Evolutionary conservation across 306 rosid species (phyloP).

Genomic region (Astragalus membranaceus): DNA sequence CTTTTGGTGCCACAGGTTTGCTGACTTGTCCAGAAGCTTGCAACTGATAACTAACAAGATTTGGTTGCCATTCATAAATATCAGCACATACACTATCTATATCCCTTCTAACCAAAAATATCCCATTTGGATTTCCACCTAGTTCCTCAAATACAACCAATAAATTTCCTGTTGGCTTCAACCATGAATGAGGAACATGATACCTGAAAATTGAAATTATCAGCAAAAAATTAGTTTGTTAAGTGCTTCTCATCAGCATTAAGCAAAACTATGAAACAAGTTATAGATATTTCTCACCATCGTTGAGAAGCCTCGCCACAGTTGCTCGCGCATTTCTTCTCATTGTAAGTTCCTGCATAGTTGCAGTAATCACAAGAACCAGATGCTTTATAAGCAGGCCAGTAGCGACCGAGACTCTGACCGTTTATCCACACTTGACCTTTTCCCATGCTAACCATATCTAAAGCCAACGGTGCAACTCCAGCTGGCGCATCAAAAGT

Average conservation of each 20-base stretch:
- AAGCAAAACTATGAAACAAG: slow-evolving; percentile 2
- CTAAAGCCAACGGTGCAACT: slow-evolving; percentile 78
- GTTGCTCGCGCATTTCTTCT: slow-evolving; percentile 66
- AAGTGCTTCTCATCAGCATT: not conserved
- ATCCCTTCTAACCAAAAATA: slow-evolving; percentile 76
- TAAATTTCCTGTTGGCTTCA: slow-evolving; percentile 78
- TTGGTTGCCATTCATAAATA: slow-evolving; percentile 97
- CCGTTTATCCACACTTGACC: slow-evolving; percentile 96
- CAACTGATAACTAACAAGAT: slow-evolving; percentile 67
- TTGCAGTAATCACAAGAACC: slow-evolving; percentile 71
- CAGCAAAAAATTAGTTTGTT: not conserved
- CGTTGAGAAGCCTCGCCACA: slow-evolving; percentile 93
- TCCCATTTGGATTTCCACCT: slow-evolving; percentile 90
- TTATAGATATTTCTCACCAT: slow-evolving; percentile 51
- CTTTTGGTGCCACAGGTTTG: slow-evolving; percentile 70
- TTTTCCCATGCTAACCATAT: slow-evolving; percentile 93
- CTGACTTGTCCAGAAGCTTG: slow-evolving; percentile 73
- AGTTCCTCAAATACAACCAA: slow-evolving; percentile 86
- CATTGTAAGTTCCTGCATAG: slow-evolving; percentile 68
- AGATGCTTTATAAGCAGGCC: slow-evolving; percentile 94
- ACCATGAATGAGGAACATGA: slow-evolving; percentile 93
- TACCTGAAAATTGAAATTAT: slow-evolving; percentile 70
- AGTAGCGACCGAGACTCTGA: slow-evolving; percentile 73
- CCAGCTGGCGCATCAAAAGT: slow-evolving; percentile 85
- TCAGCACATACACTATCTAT: slow-evolving; percentile 75